Conservation (phyloP, 2,329 filamentous ascomycete genomes). For the Plenodomus tracheiphilus region DNA sequence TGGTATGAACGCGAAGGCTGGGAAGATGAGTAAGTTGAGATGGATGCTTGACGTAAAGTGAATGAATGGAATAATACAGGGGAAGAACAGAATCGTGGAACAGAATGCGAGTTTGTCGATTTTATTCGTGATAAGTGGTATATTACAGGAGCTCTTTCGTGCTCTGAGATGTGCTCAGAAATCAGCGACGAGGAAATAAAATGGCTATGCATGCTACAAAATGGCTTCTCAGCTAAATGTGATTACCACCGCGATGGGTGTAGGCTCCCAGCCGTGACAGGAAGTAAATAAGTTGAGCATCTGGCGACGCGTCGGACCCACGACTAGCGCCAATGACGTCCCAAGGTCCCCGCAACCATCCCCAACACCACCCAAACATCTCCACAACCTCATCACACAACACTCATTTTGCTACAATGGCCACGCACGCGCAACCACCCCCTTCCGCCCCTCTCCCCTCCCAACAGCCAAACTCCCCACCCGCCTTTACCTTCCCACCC, state of each 20-base stretch:
- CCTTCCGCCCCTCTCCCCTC: conserved; percentile 7
- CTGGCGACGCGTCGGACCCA: not conserved
- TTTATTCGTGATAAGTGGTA: not conserved
- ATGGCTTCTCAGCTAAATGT: not conserved
- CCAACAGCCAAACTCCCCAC: conserved; percentile 8
- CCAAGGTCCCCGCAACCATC: conserved; percentile 20
- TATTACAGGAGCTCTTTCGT: too few relatives aligned
- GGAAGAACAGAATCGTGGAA: not conserved
- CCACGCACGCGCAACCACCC: conserved; percentile 12
- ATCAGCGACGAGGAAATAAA: not conserved
- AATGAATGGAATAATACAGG: not conserved
- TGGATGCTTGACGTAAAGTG: not conserved
- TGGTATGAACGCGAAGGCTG: not conserved
- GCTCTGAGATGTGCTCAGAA: not conserved
- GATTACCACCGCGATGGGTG: not conserved
- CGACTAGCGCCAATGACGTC: conserved; percentile 18
- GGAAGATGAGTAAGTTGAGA: not conserved
- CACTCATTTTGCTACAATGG: too few relatives aligned
- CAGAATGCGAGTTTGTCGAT: not conserved
- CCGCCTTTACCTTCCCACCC: conserved; percentile 47
- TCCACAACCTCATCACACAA: too few relatives aligned
- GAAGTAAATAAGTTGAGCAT: not conserved
- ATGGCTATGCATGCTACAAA: not conserved
- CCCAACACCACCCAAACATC: not conserved
- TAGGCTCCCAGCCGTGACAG: not conserved